Conservation (phyloP, 805 yeast genomes). For the Blastobotrys robertii region DNA sequence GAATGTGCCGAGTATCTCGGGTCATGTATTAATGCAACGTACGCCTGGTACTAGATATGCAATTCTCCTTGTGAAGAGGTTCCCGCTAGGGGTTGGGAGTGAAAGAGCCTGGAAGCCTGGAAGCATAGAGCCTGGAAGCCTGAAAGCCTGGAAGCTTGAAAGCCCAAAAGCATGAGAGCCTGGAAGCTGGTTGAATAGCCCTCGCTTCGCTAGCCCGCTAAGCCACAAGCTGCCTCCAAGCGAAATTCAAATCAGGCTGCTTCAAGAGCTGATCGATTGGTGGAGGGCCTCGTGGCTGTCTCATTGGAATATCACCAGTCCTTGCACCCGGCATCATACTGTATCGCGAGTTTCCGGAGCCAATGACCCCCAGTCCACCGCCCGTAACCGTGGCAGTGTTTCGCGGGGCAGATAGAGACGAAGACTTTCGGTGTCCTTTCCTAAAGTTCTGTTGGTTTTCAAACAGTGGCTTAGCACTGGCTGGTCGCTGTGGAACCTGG, state of each 20-base stretch:
- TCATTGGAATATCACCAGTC: conserved; percentile 16
- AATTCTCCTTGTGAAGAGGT: not conserved
- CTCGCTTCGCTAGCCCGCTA: too few relatives aligned
- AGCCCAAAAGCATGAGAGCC: too few relatives aligned
- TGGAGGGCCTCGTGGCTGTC: conserved; percentile 28
- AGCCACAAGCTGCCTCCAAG: conserved; percentile 3
- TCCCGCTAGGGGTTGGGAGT: too few relatives aligned
- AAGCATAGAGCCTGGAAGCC: too few relatives aligned
- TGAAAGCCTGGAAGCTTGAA: too few relatives aligned
- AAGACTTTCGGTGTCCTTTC: conserved; percentile 21
- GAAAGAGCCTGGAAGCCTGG: too few relatives aligned
- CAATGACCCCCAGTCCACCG: conserved; percentile 1
- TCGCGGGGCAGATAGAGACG: conserved; percentile 16
- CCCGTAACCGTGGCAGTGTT: conserved; percentile 1
- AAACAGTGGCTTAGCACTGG: not conserved
- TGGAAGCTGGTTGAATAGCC: too few relatives aligned
- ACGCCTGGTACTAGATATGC: too few relatives aligned
- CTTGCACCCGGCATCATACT: not conserved
- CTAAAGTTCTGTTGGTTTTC: conserved; percentile 12
- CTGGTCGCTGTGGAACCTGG: conserved; percentile 4
- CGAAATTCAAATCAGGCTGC: conserved; percentile 18
- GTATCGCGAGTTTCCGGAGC: conserved; percentile 3
- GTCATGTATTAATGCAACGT: too few relatives aligned
- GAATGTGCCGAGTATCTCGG: too few relatives aligned
- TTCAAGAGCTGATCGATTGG: conserved; percentile 23